Percentiles rank a stretch among this genome's conserved stretches.
phyloP scores from a whole-genome alignment of 2,329 filamentous ascomycete genomes.

The Basipetospora sp. region DNA sequence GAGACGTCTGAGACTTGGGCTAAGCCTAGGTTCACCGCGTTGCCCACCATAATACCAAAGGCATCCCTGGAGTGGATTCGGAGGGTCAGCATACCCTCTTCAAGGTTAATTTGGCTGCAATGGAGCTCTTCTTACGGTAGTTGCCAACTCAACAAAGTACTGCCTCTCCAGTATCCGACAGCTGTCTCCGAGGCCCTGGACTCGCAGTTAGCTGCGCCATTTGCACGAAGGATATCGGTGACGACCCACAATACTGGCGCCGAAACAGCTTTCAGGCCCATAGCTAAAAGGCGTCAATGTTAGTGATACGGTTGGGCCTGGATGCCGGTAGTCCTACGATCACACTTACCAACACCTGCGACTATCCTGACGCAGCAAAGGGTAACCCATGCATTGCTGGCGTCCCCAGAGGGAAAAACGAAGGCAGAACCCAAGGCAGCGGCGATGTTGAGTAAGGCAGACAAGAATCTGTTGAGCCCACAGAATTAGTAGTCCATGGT shows the following conservation, averaged over 20 bases:
- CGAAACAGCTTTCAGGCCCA: conserved; percentile 35
- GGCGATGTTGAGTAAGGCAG: conserved; percentile 22
- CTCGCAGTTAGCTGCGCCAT: no score
- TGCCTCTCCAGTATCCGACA: conserved; percentile 31
- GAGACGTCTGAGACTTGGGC: neutral
- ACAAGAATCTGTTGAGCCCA: no score
- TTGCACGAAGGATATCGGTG: no score
- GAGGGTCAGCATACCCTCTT: neutral
- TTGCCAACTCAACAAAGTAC: conserved; percentile 32
- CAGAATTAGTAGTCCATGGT: no score
- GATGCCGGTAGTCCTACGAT: conserved; percentile 15
- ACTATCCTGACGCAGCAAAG: conserved; percentile 8
- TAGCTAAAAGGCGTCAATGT: conserved; percentile 22
- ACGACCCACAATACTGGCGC: conserved; percentile 31
- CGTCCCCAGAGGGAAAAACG: no score
- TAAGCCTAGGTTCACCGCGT: conserved; percentile 23
- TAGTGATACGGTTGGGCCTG: conserved; percentile 17
- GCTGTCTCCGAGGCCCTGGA: conserved; percentile 33
- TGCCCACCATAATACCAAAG: conserved; percentile 22
- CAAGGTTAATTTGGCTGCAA: neutral
- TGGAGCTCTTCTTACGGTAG: conserved; percentile 26
- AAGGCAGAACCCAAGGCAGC: conserved; percentile 23
- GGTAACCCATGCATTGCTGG: conserved; percentile 22
- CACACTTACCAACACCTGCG: neutral
- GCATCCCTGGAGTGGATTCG: conserved; percentile 16